These are phyloP conservation scores for Pestalotiopsis sp. DNA, from an alignment of 2,329 filamentous ascomycete genomes.

Conservation along the genomic window DNA sequence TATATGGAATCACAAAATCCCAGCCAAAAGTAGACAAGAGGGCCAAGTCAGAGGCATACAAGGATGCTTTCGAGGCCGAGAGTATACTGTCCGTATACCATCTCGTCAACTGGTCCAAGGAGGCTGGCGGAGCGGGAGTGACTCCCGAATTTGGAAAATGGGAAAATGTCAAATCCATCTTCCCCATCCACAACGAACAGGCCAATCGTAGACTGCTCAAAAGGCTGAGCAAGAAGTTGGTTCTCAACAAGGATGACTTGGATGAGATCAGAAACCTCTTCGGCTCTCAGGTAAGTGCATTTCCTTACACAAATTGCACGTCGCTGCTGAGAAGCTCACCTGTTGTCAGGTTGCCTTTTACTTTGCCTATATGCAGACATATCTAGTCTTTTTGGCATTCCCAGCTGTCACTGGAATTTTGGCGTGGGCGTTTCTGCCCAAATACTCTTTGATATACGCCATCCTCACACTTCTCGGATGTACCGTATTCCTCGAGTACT, in stretches of 20 bases:
- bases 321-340: neutral
- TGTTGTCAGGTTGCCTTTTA: slow-evolving; percentile 68
- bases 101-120: slow-evolving; percentile 60
- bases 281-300: slow-evolving; percentile 53
- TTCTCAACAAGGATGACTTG: slow-evolving; percentile 53
- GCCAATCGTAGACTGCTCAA: slow-evolving; percentile 59
- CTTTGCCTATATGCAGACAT: slow-evolving; percentile 80
- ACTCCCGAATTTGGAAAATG: slow-evolving; percentile 60
- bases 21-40: slow-evolving; percentile 59
- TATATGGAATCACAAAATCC: slow-evolving; percentile 68
- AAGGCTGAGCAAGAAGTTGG: slow-evolving; percentile 56
- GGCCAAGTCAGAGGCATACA: slow-evolving; percentile 45
- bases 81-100: slow-evolving; percentile 72
- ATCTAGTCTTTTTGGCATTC: slow-evolving; percentile 71
- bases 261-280: slow-evolving; percentile 64
- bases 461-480: slow-evolving; percentile 70
- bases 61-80: slow-evolving; percentile 62
- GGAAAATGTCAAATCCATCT: slow-evolving; percentile 62
- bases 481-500: slow-evolving; percentile 76
- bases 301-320: too few relatives aligned
- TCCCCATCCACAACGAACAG: slow-evolving; percentile 62
- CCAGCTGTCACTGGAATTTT: slow-evolving; percentile 70
- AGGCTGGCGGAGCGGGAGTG: slow-evolving; percentile 64
- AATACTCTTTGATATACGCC: slow-evolving; percentile 72
- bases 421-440: slow-evolving; percentile 69